phyloP scores from a whole-genome alignment of 1,284 basidiomycete species.

The Pascua guehoae region DNA sequence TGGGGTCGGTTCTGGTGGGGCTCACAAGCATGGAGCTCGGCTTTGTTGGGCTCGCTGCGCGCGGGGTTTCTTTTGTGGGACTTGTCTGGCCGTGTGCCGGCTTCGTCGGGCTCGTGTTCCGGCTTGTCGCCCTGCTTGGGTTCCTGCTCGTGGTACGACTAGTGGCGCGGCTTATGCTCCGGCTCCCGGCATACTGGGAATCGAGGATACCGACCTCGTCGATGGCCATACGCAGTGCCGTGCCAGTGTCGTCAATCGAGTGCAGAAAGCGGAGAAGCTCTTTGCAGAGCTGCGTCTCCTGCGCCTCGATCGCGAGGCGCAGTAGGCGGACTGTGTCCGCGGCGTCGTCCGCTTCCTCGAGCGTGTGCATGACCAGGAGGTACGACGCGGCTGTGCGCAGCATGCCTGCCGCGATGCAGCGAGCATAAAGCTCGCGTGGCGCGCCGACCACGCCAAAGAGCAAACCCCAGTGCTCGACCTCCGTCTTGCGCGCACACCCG shows the following conservation, averaged over 20 bases:
- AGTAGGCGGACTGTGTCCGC: conserved; percentile 76
- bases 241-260: conserved; percentile 80
- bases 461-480: conserved; percentile 83
- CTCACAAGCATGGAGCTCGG: no score
- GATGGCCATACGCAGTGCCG: conserved; percentile 56
- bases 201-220: conserved; percentile 38
- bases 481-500: conserved; percentile 93
- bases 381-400: conserved; percentile 90
- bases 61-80: no score
- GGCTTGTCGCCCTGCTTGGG: no score
- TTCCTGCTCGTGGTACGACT: no score
- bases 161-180: no score
- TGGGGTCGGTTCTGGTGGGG: no score
- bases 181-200: no score
- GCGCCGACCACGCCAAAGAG: conserved; percentile 87
- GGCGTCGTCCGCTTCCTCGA: conserved; percentile 81
- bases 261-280: conserved; percentile 88
- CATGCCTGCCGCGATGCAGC: conserved; percentile 70
- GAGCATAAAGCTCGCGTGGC: conserved; percentile 87
- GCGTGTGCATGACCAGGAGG: conserved; percentile 84
- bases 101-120: no score
- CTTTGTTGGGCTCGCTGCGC: no score
- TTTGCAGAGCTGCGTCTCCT: conserved; percentile 58
- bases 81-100: no score
- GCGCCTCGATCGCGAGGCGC: conserved; percentile 64